Conservation (phyloP, 768 basidiomycete species). For the Pluteus cervinus region DNA sequence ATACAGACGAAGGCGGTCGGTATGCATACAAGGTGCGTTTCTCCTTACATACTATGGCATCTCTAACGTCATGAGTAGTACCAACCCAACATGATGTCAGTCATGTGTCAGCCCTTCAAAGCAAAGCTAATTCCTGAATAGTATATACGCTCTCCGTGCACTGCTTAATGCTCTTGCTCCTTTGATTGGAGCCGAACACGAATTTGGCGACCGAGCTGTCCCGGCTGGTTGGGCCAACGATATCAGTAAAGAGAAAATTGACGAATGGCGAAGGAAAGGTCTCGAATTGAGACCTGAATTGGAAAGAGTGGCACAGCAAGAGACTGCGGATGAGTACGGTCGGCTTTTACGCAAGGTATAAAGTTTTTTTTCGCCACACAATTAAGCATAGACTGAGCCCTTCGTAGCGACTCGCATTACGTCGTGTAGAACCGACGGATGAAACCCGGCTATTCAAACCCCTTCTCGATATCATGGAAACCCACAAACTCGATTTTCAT, state of each 20-base stretch:
- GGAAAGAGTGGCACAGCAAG: conserved; percentile 52
- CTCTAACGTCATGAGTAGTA: conserved; percentile 28
- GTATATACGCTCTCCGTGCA: conserved; percentile 73
- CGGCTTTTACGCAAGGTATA: conserved; percentile 61
- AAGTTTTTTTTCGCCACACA: neutral
- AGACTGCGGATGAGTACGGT: conserved; percentile 60
- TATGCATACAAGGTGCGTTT: conserved; percentile 61
- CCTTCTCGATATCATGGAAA: conserved; percentile 69
- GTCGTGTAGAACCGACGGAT: conserved; percentile 48
- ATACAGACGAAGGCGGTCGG: conserved; percentile 71
- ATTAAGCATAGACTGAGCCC: conserved; percentile 1
- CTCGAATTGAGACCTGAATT: conserved; percentile 53
- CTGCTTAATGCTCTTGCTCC: conserved; percentile 76
- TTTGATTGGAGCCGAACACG: conserved; percentile 78
- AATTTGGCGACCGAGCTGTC: conserved; percentile 44
- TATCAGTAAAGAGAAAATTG: conserved; percentile 43
- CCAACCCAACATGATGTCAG: conserved; percentile 80
- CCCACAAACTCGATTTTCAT: conserved; percentile 81
- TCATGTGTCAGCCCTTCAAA: conserved; percentile 2
- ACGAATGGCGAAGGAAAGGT: conserved; percentile 57
- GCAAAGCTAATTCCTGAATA: conserved; percentile 17
- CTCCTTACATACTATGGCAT: neutral
- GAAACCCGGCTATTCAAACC: conserved; percentile 55
- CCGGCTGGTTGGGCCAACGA: conserved; percentile 59
- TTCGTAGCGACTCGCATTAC: conserved; percentile 70